phyloP scores from a whole-genome alignment of 441 rosid species.

The Brassica hybrid region DNA sequence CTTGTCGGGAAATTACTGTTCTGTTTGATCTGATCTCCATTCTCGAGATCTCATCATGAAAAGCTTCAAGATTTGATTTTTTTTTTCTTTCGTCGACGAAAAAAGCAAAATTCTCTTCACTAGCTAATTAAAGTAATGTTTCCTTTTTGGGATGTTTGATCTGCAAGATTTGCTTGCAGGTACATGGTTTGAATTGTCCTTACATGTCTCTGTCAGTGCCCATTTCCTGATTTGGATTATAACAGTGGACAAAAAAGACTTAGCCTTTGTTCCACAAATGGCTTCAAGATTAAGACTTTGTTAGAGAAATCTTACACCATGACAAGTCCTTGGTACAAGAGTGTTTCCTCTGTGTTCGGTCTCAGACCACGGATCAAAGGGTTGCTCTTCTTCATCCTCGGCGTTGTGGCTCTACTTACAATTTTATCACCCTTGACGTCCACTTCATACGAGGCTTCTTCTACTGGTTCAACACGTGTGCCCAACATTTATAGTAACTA shows the following conservation, averaged over 20 bases:
- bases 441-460: conserved; percentile 54
- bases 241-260: conserved; percentile 22
- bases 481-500: conserved; percentile 74
- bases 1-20: conserved; percentile 14
- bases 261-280: conserved; percentile 20
- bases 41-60: conserved; percentile 40
- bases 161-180: conserved; percentile 44
- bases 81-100: not conserved
- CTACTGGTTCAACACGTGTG: conserved; percentile 45
- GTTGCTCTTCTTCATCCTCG: conserved; percentile 67
- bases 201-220: conserved; percentile 11
- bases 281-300: conserved; percentile 41
- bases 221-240: conserved; percentile 43
- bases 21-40: conserved; percentile 41
- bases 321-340: conserved; percentile 86
- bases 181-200: too few relatives aligned
- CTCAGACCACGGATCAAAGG: too few relatives aligned
- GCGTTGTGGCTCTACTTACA: conserved; percentile 72
- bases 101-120: conserved; percentile 13
- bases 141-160: conserved; percentile 37
- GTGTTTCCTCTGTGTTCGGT: conserved; percentile 69
- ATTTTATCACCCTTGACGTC: conserved; percentile 76
- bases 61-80: not conserved
- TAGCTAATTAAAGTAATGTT: conserved; percentile 30
- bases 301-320: conserved; percentile 51